Conservation (phyloP, 1,284 basidiomycete genomes). For the Clitocybe nebularis region DNA sequence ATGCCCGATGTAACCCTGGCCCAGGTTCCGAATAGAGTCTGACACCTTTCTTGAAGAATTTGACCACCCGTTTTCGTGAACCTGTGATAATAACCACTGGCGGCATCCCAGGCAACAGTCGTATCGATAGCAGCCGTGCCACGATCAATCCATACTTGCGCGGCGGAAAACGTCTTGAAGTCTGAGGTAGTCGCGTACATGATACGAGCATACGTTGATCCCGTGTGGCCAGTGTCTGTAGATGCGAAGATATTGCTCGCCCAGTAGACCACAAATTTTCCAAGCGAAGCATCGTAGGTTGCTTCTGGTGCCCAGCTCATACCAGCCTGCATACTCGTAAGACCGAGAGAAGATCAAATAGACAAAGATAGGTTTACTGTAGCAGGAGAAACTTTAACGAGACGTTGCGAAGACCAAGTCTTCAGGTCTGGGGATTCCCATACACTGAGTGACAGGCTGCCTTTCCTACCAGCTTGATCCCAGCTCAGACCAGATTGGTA, state of each 20-base stretch:
- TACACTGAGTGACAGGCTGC: slow-evolving; percentile 14
- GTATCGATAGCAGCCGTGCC: slow-evolving; percentile 14
- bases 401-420: slow-evolving; percentile 14
- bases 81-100: slow-evolving; percentile 7
- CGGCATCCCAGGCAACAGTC: slow-evolving; percentile 13
- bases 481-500: slow-evolving; percentile 11
- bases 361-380: no score
- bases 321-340: no score
- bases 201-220: slow-evolving; percentile 12
- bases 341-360: no score
- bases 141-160: slow-evolving; percentile 16
- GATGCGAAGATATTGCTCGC: slow-evolving; percentile 12
- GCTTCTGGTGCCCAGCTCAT: slow-evolving; percentile 20
- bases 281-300: slow-evolving; percentile 11
- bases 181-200: slow-evolving; percentile 16
- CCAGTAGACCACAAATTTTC: slow-evolving; percentile 17
- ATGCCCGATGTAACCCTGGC: slow-evolving; percentile 1
- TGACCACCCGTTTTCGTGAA: slow-evolving; percentile 4
- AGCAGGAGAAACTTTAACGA: slow-evolving; percentile 16
- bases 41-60: slow-evolving; percentile 1
- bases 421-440: slow-evolving; percentile 16
- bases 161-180: slow-evolving; percentile 14
- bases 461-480: slow-evolving; percentile 11
- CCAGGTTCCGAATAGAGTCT: slow-evolving; percentile 5
- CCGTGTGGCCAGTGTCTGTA: slow-evolving; percentile 14